These are phyloP conservation scores for Penicillium atrosanguineum DNA, from an alignment of 495 filamentous ascomycete species.

Conservation along the genomic window DNA sequence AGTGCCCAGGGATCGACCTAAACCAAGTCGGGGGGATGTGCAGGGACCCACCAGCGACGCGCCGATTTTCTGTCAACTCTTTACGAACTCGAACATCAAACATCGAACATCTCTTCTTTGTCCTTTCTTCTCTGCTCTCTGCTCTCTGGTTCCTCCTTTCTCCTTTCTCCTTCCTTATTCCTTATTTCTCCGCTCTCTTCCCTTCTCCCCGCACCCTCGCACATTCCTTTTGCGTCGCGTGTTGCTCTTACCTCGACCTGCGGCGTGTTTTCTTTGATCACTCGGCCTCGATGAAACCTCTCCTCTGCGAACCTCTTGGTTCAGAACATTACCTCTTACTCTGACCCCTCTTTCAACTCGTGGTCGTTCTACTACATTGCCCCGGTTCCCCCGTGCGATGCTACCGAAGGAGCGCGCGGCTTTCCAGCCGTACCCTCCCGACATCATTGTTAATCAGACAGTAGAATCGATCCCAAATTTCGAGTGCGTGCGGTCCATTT, in stretches of 20 bases:
- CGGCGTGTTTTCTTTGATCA: background rate
- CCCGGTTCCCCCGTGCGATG: conserved; percentile 4
- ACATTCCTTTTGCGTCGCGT: background rate
- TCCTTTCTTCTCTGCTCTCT: too few relatives aligned
- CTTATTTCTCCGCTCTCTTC: background rate
- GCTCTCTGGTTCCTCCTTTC: too few relatives aligned
- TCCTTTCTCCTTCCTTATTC: too few relatives aligned
- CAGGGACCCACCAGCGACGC: background rate
- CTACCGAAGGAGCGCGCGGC: conserved; percentile 41
- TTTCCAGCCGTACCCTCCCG: conserved; percentile 82
- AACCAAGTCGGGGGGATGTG: conserved; percentile 1
- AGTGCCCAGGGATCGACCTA: conserved; percentile 6
- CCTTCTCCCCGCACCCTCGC: background rate
- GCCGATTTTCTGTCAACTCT: background rate
- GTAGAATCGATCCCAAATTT: conserved; percentile 81
- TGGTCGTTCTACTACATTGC: background rate
- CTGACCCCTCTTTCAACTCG: background rate
- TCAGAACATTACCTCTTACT: background rate
- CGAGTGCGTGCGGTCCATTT: conserved; percentile 72
- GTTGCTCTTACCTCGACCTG: background rate
- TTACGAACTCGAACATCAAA: background rate
- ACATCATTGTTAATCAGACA: conserved; percentile 69
- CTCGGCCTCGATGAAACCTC: background rate
- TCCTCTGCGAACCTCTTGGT: background rate
- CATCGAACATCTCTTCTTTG: too few relatives aligned